These are phyloP conservation scores for Phaeodactylum tricornutum DNA, from an alignment of 108 stramenopile species.

Conservation along the genomic window DNA sequence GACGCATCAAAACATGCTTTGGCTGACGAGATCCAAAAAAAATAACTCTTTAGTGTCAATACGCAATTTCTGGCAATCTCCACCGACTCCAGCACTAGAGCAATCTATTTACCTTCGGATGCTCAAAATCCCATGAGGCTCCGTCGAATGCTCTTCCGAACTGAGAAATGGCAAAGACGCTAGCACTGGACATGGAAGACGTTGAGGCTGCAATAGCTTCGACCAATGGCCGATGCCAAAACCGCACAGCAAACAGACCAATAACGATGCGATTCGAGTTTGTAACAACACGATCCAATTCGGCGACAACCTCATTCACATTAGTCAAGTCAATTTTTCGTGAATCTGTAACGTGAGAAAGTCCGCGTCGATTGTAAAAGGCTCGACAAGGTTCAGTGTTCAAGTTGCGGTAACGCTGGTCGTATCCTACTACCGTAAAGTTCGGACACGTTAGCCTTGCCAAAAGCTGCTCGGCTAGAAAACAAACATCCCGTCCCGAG, in stretches of 20 bases:
- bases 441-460: neutral
- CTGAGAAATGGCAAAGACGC: conserved; percentile 54
- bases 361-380: conserved; percentile 49
- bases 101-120: conserved; percentile 33
- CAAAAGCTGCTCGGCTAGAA: conserved; percentile 64
- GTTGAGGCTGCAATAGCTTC: neutral
- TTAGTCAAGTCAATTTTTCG: conserved; percentile 38
- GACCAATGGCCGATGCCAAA: conserved; percentile 50
- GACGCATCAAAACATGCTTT: conserved; percentile 59
- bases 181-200: neutral
- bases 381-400: conserved; percentile 31
- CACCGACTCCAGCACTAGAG: neutral
- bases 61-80: neutral
- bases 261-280: conserved; percentile 9
- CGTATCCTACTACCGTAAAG: conserved; percentile 46
- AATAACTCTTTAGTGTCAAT: neutral
- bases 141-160: conserved; percentile 56
- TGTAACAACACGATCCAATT: neutral
- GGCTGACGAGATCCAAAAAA: conserved; percentile 9
- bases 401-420: conserved; percentile 54
- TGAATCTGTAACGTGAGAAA: conserved; percentile 30
- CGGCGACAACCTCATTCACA: conserved; percentile 14
- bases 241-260: conserved; percentile 55
- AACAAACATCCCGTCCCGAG: conserved; percentile 68
- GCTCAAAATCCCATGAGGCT: conserved; percentile 63